A percentile compares a stretch with the other conserved stretches of the same genome.
Conservation (phyloP, 2,329 filamentous ascomycete species). For the Colletotrichum chrysophilum region DNA sequence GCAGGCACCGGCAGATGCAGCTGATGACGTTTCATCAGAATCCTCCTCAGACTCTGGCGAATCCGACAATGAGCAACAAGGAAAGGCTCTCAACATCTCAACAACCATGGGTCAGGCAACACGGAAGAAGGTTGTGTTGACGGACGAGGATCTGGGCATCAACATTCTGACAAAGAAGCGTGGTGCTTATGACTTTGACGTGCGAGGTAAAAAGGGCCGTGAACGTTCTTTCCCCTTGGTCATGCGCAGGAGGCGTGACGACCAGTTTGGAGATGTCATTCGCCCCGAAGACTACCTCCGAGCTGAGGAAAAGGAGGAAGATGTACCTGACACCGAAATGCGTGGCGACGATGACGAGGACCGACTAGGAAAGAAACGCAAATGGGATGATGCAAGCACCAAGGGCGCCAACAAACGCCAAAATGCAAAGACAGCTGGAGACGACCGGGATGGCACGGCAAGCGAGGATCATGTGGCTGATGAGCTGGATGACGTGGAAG, state of each 20-base stretch:
- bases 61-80: conserved; percentile 88
- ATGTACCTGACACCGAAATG: conserved; percentile 65
- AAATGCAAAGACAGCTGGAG: conserved; percentile 51
- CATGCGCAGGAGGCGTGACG: conserved; percentile 76
- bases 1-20: conserved; percentile 74
- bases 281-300: conserved; percentile 92
- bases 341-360: conserved; percentile 59
- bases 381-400: conserved; percentile 75
- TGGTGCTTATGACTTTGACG: conserved; percentile 91
- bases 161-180: conserved; percentile 89
- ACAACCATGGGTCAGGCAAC: conserved; percentile 83
- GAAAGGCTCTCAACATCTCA: conserved; percentile 88
- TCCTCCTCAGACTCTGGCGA: conserved; percentile 88
- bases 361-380: conserved; percentile 87
- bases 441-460: conserved; percentile 45
- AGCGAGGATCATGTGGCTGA: conserved; percentile 42
- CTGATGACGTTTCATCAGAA: conserved; percentile 85
- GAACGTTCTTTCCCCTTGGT: conserved; percentile 93
- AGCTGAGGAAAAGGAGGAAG: conserved; percentile 86
- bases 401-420: conserved; percentile 64
- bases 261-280: conserved; percentile 95
- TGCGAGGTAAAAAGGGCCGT: conserved; percentile 87
- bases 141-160: conserved; percentile 89
- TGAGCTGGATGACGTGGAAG: conserved; percentile 64
- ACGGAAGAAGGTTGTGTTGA: conserved; percentile 84